Evolutionary conservation across 2,329 filamentous ascomycete genomes (phyloP), one percentile per base, ranked within the genome.

Genomic region (Trichophyton simii): DNA sequence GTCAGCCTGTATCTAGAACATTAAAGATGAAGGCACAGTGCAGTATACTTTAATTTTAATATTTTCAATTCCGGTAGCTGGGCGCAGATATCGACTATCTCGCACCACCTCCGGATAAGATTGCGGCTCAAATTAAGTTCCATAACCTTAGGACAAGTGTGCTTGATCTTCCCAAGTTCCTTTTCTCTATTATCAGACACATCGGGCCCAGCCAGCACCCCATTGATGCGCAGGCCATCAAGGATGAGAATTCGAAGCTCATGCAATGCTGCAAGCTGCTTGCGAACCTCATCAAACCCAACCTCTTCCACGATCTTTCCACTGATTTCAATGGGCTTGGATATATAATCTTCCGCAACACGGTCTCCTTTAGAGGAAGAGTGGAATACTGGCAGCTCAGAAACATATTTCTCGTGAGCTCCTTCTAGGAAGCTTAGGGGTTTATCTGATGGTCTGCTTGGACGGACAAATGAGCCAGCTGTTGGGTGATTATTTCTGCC

Each of bases 251-350:
- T 85, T 66, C 82, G 86, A 63, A 97, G 80, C 68, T 94, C 88
- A 60, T 86, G 79, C 36, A 97, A 78, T 69, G 87, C 68, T 4
- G 91, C 87, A 69, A 95, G 85, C 73, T 91, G 84, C 66, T 82
- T 82, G 50, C 87, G 84, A 66, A 96, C 89, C 78, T 96, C 96
- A 67, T 95, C 91, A 67, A 97, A 97, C 34, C 94, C 94, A 38
- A 97, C 84, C 75, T 97, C 92, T 75, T 97, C 88, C 3, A 89
- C 92, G 18, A 91, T 82, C 75, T 97, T 97, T 42, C 82, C 80
- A 74, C 88, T 76, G 79, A 95, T 80, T 80, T 87, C 76, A 64
- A 95, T 87, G 57, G 83, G 79, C 58, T 80, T 78, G 6, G 61
- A 48, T 6, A 50, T 61, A 3, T 64, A 25, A 11, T 42, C 25